Conservation (phyloP, 257 asterid species). For the Euphrasia confusa region DNA sequence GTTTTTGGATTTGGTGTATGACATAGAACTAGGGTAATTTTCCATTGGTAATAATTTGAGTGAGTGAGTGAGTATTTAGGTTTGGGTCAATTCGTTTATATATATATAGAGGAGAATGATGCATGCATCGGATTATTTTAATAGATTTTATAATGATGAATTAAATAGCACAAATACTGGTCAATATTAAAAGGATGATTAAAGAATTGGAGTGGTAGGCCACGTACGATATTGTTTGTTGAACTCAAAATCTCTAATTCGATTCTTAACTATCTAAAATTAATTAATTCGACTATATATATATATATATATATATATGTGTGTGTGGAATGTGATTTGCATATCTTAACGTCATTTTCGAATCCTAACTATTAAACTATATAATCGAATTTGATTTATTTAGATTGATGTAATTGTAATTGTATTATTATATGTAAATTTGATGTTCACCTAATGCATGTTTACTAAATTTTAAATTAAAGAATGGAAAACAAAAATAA, state of each 20-base stretch:
- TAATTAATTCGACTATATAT: too few species aligned
- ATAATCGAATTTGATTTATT: too few species aligned
- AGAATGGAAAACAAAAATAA: too few species aligned
- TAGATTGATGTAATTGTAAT: neutral
- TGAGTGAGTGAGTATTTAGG: constrained; percentile 26
- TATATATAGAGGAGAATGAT: constrained; percentile 23
- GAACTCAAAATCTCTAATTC: neutral
- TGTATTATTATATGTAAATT: neutral
- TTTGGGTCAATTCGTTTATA: constrained; percentile 14
- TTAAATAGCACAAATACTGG: neutral
- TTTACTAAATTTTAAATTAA: too few species aligned
- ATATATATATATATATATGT: too few species aligned
- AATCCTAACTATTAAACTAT: too few species aligned
- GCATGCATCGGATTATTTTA: neutral
- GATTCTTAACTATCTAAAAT: too few species aligned
- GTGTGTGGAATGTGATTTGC: too few species aligned
- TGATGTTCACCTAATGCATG: too few species aligned
- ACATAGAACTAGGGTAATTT: constrained; percentile 16
- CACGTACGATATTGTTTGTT: neutral
- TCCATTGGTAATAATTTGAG: constrained; percentile 31
- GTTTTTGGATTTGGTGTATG: constrained; percentile 35
- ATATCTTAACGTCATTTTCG: too few species aligned
- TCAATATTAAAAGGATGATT: neutral
- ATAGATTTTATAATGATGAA: neutral
- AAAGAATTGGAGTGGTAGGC: too few species aligned